Evolutionary conservation across 495 filamentous ascomycete genomes (phyloP).

Genomic region (Apiosordaria backusii): DNA sequence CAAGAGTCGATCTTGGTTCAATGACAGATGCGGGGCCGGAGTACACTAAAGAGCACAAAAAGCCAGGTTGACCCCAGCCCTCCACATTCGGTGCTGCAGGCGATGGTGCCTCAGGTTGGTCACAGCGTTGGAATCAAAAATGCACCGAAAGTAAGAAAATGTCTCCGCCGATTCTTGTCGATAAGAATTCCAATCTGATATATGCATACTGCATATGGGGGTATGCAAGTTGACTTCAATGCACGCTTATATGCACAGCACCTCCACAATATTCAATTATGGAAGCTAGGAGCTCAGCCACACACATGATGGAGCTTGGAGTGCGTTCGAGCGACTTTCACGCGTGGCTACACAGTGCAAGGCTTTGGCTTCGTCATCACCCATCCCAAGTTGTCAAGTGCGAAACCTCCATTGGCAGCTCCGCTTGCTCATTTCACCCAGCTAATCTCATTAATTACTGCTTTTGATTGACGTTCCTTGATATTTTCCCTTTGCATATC

Average conservation of each 20-base stretch:
- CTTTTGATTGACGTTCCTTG: background rate
- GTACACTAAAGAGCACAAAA: background rate
- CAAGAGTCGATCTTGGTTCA: background rate
- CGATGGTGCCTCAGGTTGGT: background rate
- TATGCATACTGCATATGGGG: background rate
- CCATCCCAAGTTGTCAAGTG: background rate
- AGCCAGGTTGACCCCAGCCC: background rate
- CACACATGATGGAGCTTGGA: background rate
- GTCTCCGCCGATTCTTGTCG: background rate
- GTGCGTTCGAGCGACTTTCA: too few species aligned
- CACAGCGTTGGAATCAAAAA: background rate
- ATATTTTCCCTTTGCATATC: background rate
- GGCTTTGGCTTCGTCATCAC: background rate
- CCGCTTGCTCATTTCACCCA: background rate
- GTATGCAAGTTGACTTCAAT: too few species aligned
- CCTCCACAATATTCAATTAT: background rate
- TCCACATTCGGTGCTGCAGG: background rate
- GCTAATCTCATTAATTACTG: background rate
- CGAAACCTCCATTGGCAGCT: background rate
- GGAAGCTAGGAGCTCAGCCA: background rate
- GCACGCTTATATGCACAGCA: too few species aligned
- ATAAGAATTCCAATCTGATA: background rate
- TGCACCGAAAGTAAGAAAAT: background rate
- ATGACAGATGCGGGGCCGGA: background rate
- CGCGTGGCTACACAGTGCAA: background rate